Evolutionary conservation across 306 rosid species (phyloP), one percentile per base, ranked within the genome.

Genomic region (Quercus robur): DNA sequence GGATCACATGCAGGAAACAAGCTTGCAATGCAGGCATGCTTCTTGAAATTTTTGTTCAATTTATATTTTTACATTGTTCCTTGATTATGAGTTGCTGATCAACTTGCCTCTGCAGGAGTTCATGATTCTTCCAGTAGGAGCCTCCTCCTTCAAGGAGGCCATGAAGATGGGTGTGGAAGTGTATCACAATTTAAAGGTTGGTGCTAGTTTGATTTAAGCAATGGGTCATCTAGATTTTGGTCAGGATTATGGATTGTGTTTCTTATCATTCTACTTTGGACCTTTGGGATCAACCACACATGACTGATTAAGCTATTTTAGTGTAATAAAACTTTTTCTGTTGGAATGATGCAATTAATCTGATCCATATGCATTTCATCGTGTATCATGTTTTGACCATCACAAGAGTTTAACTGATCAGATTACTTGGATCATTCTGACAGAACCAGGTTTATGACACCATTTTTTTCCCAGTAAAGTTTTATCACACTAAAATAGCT

Each of bases 161-260:
- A 96, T 96, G 99, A 96, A 96, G 90, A 96, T 96, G 98, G 99
- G 99, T 4, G 97, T 93, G 57, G 99, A 96, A 93, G 98, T 96
- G 21, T 96, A 96, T 81, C 99, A 96, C 91, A 28, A 91, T 83
- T 84, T 96, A 88, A 96, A 96, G 99, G 99, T 96, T 41, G n/a
- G 80, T 35, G 3, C 8, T 23, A 9, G 11, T 33, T 67, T 15
- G 5, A 26, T 63, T 26, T 35, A 19, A 35, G 38, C 21, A 33
- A 21, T 31, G 0, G 46, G 25, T 23, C 28, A n/a, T 58, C 64
- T 58, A 58, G 30, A 21, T 10, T 9, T 58, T 56, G 71, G 56
- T 44, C 6, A 68, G 58, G 56, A 70, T 73, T 56, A 28, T 56
- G 49, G 19, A 70, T 33, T 8, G 57, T 14, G 19, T n/a, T 56